Conservation (phyloP, 495 filamentous ascomycete species). For the Talaromyces proteolyticus region DNA sequence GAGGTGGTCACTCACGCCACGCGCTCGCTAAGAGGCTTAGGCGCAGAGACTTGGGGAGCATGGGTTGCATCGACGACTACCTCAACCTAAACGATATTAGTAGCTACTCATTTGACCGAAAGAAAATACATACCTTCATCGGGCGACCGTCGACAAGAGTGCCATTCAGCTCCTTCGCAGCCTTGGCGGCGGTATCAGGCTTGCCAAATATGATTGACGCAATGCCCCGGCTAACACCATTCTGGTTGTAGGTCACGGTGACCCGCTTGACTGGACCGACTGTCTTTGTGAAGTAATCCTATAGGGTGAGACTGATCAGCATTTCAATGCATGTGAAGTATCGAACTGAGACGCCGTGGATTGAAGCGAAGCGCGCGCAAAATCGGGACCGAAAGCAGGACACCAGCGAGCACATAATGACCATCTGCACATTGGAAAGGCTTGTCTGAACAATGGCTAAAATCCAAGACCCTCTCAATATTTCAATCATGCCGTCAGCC, state of each 20-base stretch:
- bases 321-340: constrained; percentile 20
- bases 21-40: constrained; percentile 80
- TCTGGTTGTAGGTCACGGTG: constrained; percentile 85
- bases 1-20: constrained; percentile 53
- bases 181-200: constrained; percentile 71
- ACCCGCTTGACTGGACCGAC: constrained; percentile 86
- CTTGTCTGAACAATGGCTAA: neutral
- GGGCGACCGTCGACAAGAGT: constrained; percentile 82
- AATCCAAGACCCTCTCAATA: neutral
- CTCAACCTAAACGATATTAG: constrained; percentile 62
- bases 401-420: constrained; percentile 70
- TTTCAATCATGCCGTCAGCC: neutral
- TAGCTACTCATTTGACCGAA: neutral
- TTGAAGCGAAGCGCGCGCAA: constrained; percentile 8
- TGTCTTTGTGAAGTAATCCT: constrained; percentile 93
- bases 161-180: constrained; percentile 75
- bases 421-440: constrained; percentile 3
- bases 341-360: constrained; percentile 10
- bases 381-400: constrained; percentile 27
- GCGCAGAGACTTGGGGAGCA: constrained; percentile 54
- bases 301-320: constrained; percentile 44
- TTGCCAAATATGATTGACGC: constrained; percentile 76
- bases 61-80: constrained; percentile 75
- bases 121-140: constrained; percentile 64
- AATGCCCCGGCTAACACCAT: constrained; percentile 83